Evolutionary conservation across 805 yeast genomes (phyloP).

Genomic region (Suhomyces vadensis): DNA sequence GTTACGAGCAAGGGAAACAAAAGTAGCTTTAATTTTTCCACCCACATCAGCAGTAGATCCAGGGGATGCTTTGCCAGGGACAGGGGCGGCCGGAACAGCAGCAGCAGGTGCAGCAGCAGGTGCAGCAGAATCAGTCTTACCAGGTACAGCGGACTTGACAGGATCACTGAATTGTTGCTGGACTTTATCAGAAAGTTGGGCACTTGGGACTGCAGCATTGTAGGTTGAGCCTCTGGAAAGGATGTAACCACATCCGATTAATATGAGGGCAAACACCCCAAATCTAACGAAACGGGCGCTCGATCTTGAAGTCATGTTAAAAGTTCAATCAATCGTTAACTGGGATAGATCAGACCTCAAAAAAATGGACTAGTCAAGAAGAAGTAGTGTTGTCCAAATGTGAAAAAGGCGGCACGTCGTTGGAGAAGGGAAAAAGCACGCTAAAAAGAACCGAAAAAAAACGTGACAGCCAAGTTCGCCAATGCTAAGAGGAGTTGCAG

Average conservation of each 20-base stretch:
- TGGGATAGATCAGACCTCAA: slow-evolving; percentile 1
- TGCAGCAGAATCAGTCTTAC: neutral
- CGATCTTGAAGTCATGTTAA: slow-evolving; percentile 28
- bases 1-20: slow-evolving; percentile 79
- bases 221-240: slow-evolving; percentile 48
- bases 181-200: slow-evolving; percentile 45
- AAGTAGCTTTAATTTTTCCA: slow-evolving; percentile 66
- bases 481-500: too few species aligned
- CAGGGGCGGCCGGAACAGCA: slow-evolving; percentile 15
- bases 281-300: slow-evolving; percentile 51
- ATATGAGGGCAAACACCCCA: slow-evolving; percentile 46
- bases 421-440: too few species aligned
- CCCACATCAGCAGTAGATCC: slow-evolving; percentile 7
- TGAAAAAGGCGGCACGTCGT: too few species aligned
- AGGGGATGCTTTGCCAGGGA: slow-evolving; percentile 7
- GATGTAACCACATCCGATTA: slow-evolving; percentile 49
- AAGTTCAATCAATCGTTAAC: neutral
- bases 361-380: neutral
- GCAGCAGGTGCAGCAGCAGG: slow-evolving; percentile 8
- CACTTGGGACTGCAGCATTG: slow-evolving; percentile 26
- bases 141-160: slow-evolving; percentile 8
- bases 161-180: slow-evolving; percentile 30
- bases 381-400: neutral
- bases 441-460: too few species aligned
- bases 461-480: slow-evolving; percentile 1